phyloP scores from a whole-genome alignment of 1,284 basidiomycete species.

The Ustilago sp. region DNA sequence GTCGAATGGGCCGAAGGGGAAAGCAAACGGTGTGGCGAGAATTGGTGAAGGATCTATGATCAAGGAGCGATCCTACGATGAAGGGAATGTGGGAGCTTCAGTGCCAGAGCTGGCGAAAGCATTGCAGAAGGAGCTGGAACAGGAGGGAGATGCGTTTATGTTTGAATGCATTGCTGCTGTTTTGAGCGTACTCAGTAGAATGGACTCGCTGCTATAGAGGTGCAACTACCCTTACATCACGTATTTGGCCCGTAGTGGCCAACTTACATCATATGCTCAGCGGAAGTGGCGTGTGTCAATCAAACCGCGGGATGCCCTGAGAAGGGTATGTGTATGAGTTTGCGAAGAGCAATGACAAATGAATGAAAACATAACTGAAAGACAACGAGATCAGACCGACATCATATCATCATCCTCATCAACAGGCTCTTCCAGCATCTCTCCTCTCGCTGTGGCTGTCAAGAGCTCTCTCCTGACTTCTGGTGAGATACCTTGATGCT shows the following conservation, averaged over 20 bases:
- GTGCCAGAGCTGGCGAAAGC: slow-evolving; percentile 58
- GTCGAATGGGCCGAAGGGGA: slow-evolving; percentile 16
- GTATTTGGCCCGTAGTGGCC: background rate
- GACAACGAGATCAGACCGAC: slow-evolving; percentile 32
- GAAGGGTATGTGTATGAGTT: background rate
- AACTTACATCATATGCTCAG: background rate
- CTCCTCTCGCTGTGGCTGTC: slow-evolving; percentile 73
- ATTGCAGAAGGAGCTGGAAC: slow-evolving; percentile 55
- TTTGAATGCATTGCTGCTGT: slow-evolving; percentile 67
- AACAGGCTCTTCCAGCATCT: slow-evolving; percentile 68
- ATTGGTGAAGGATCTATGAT: slow-evolving; percentile 44
- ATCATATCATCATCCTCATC: slow-evolving; percentile 59
- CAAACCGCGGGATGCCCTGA: background rate
- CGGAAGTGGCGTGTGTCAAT: background rate
- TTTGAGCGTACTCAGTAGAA: slow-evolving; percentile 58
- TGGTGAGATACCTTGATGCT: slow-evolving; percentile 87
- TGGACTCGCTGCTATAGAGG: slow-evolving; percentile 57
- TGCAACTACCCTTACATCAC: background rate
- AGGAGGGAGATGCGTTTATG: slow-evolving; percentile 45
- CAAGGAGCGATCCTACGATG: slow-evolving; percentile 32
- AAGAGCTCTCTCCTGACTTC: slow-evolving; percentile 87
- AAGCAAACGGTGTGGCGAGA: slow-evolving; percentile 39
- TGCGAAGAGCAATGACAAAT: slow-evolving; percentile 8
- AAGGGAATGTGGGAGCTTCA: slow-evolving; percentile 43
- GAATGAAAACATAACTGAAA: background rate